phyloP scores from a whole-genome alignment of 176 grass and related monocot genomes.

The Dactylis glomerata region DNA sequence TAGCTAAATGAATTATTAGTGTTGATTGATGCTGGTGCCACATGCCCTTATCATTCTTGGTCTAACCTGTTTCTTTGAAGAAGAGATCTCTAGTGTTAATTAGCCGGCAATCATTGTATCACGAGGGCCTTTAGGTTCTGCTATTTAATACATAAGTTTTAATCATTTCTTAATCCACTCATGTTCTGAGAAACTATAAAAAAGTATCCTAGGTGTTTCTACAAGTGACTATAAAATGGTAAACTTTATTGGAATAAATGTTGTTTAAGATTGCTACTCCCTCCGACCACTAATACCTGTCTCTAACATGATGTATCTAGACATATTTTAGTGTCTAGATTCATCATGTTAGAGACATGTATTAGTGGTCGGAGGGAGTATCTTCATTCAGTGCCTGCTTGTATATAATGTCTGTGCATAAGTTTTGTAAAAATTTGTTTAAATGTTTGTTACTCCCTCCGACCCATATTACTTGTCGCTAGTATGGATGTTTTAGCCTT shows the following conservation, averaged over 20 bases:
- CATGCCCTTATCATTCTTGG: neutral
- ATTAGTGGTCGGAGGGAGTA: too few relatives aligned
- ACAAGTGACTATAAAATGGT: neutral
- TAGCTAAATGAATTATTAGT: slow-evolving; percentile 2
- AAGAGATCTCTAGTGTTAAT: neutral
- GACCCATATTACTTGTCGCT: too few relatives aligned
- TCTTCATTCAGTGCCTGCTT: too few relatives aligned
- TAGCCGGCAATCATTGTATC: neutral
- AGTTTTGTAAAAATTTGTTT: too few relatives aligned
- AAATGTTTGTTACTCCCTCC: too few relatives aligned
- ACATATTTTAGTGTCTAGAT: too few relatives aligned
- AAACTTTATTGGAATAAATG: neutral
- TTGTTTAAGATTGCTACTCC: neutral
- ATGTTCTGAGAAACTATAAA: neutral
- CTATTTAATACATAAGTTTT: neutral
- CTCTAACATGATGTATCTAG: too few relatives aligned
- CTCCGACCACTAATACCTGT: too few relatives aligned
- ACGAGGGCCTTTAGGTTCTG: neutral
- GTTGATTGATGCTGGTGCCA: neutral
- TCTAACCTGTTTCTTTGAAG: neutral
- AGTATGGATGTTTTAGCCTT: too few relatives aligned
- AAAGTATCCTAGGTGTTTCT: neutral
- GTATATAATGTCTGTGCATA: neutral
- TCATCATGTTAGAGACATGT: too few relatives aligned
- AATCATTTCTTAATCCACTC: neutral